These are phyloP conservation scores for Mycena crocata DNA, from an alignment of 768 basidiomycete species.

Conservation along the genomic window DNA sequence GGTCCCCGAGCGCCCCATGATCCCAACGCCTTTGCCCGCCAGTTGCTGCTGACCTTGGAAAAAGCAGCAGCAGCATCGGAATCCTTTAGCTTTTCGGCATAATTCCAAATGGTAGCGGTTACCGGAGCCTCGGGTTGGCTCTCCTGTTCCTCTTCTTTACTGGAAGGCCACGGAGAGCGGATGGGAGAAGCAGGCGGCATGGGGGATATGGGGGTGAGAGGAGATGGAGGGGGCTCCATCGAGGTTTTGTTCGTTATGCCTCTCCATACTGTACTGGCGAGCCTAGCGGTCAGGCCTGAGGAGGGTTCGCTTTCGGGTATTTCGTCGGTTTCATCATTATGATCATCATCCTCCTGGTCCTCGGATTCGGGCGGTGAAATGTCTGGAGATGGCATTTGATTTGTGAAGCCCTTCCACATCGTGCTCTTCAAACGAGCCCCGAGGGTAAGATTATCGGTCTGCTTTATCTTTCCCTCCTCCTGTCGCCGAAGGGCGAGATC, in stretches of 20 bases:
- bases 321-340: slow-evolving; percentile 41
- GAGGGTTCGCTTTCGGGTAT: slow-evolving; percentile 45
- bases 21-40: slow-evolving; percentile 72
- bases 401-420: slow-evolving; percentile 77
- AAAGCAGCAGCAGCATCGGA: slow-evolving; percentile 78
- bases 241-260: slow-evolving; percentile 82
- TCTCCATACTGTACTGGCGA: slow-evolving; percentile 78
- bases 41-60: slow-evolving; percentile 81
- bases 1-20: slow-evolving; percentile 47
- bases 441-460: slow-evolving; percentile 54
- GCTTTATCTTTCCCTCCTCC: slow-evolving; percentile 47
- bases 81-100: slow-evolving; percentile 79
- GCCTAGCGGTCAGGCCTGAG: slow-evolving; percentile 59
- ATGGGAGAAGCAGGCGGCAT: slow-evolving; percentile 45
- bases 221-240: slow-evolving; percentile 70
- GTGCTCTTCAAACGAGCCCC: slow-evolving; percentile 67
- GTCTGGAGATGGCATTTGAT: slow-evolving; percentile 56
- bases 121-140: slow-evolving; percentile 36
- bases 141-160: slow-evolving; percentile 31
- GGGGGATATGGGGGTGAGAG: slow-evolving; percentile 49
- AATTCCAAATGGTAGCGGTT: slow-evolving; percentile 67
- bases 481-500: slow-evolving; percentile 69
- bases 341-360: slow-evolving; percentile 46
- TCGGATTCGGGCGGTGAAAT: slow-evolving; percentile 51
- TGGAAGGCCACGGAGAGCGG: slow-evolving; percentile 37